Conservation (phyloP, 1,284 basidiomycete genomes). For the Heliocybe sulcata region DNA sequence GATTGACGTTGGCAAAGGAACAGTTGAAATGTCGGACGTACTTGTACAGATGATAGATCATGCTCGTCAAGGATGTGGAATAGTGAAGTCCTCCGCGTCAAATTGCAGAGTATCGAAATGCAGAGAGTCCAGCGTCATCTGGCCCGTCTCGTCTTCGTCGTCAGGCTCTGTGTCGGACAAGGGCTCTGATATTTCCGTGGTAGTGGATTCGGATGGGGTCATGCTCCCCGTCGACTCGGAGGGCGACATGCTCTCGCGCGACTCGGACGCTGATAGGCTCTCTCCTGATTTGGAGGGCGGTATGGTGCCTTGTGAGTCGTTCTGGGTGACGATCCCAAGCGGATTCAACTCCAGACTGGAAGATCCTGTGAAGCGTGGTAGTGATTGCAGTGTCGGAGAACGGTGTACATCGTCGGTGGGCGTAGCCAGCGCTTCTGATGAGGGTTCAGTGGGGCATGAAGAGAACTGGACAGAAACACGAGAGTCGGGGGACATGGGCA, state of each 20-base stretch:
- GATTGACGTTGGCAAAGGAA: background rate
- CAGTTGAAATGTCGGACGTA: background rate
- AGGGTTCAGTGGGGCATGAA: background rate
- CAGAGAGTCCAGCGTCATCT: constrained; percentile 61
- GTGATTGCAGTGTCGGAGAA: background rate
- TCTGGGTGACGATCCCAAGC: background rate
- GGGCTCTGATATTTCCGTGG: background rate
- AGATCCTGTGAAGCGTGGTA: background rate
- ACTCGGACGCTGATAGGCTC: too few species aligned
- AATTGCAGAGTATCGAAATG: constrained; percentile 64
- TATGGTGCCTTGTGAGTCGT: background rate
- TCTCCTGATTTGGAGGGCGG: background rate
- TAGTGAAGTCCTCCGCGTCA: constrained; percentile 45
- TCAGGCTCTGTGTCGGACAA: background rate
- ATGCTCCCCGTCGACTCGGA: background rate
- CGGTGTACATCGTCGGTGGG: background rate
- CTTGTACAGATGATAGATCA: background rate
- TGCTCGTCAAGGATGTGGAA: constrained; percentile 6
- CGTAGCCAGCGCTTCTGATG: constrained; percentile 1
- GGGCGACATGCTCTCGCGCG: too few species aligned
- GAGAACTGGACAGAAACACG: constrained; percentile 1
- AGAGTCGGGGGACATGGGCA: background rate
- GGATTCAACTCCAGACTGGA: background rate
- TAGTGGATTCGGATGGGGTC: background rate
- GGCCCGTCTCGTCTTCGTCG: constrained; percentile 37